Evolutionary conservation across 495 filamentous ascomycete species (phyloP).

Genomic region (Jackrogersella multiformis): DNA sequence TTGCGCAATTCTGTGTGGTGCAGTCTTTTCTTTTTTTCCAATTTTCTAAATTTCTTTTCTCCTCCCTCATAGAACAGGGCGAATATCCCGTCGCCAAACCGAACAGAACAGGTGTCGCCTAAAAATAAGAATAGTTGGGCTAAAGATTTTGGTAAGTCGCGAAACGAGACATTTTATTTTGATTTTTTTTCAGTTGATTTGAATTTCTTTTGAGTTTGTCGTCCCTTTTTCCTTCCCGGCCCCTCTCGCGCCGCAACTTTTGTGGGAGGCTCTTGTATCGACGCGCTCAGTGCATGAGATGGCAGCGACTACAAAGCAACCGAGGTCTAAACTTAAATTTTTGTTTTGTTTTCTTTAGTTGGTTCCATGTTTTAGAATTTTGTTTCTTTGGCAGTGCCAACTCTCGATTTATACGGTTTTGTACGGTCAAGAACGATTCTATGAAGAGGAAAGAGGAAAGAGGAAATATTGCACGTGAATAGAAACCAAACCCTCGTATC

Average conservation of each 20-base stretch:
- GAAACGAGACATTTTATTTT: conserved; percentile 32
- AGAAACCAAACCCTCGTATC: background rate
- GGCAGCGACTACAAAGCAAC: conserved; percentile 18
- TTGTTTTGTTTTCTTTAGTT: no score
- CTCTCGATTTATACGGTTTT: background rate
- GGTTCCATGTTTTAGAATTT: no score
- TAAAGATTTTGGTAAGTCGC: conserved; percentile 37
- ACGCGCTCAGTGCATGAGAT: conserved; percentile 29
- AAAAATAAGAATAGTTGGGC: conserved; percentile 14
- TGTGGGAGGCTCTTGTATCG: conserved; percentile 4
- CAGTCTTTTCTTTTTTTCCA: conserved; percentile 45
- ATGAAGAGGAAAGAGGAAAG: background rate
- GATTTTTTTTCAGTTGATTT: conserved; percentile 20
- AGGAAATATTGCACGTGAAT: background rate
- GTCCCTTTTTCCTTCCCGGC: conserved; percentile 23
- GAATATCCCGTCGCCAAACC: conserved; percentile 25
- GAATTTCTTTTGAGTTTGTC: conserved; percentile 25
- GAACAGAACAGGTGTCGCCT: conserved; percentile 14
- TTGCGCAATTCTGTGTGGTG: conserved; percentile 45
- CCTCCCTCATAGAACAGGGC: conserved; percentile 36
- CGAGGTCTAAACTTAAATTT: conserved; percentile 20
- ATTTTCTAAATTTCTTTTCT: conserved; percentile 18
- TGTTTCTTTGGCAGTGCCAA: conserved; percentile 7
- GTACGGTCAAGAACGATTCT: background rate
- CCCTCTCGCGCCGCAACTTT: conserved; percentile 28